Conservation (phyloP, 139 green algal species). For the Tetraselmis striata region DNA sequence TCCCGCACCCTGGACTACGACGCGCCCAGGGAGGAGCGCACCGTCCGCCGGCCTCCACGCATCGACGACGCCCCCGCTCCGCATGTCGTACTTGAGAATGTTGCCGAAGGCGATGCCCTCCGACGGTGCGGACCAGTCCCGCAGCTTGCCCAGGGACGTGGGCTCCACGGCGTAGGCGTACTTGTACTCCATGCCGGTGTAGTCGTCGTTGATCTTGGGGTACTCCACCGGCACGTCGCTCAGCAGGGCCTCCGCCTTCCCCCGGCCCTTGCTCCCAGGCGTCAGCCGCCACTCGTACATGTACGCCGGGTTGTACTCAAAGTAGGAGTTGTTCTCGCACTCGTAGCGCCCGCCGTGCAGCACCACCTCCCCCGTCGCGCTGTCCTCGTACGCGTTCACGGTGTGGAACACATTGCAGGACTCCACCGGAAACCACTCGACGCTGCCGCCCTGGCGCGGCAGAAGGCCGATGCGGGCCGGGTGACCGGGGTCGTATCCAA, state of each 20-base stretch:
- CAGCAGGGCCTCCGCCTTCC: not conserved
- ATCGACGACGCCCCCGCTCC: not conserved
- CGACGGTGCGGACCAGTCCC: not conserved
- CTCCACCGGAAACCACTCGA: not conserved
- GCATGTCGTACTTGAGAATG: not conserved
- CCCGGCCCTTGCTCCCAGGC: not conserved
- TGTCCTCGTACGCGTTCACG: slow-evolving; percentile 2
- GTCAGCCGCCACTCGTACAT: slow-evolving; percentile 2
- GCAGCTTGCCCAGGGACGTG: not conserved
- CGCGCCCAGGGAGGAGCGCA: not conserved
- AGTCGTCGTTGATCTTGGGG: slow-evolving; percentile 2
- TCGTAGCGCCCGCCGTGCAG: not conserved
- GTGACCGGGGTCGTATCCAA: not conserved
- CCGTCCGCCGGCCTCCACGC: not conserved
- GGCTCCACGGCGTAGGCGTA: not conserved
- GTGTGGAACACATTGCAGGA: slow-evolving; percentile 2
- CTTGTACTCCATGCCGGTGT: not conserved
- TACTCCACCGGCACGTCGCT: not conserved
- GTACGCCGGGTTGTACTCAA: not conserved
- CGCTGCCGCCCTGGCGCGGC: not conserved
- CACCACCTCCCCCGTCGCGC: slow-evolving; percentile 1
- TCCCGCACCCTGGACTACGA: not conserved
- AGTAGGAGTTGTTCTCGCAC: not conserved
- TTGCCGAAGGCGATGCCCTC: not conserved
- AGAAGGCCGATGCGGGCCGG: not conserved